These are phyloP conservation scores for Zymoseptoria brevis DNA, from an alignment of 2,329 filamentous ascomycete species.

Conservation along the genomic window DNA sequence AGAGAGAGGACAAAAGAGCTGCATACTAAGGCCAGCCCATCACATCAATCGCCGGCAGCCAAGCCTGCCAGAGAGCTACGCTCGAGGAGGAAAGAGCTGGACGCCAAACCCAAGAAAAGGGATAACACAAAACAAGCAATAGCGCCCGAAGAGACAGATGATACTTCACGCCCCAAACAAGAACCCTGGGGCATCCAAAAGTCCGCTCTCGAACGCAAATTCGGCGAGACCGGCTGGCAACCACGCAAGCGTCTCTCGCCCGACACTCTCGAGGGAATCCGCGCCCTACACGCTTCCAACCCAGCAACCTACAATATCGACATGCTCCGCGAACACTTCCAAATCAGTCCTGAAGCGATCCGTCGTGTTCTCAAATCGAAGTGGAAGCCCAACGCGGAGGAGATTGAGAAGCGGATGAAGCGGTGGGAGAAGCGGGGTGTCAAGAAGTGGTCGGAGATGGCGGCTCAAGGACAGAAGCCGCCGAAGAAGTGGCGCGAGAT, in stretches of 20 bases:
- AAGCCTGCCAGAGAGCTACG: not conserved
- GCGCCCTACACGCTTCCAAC: conserved; percentile 68
- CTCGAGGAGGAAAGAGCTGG: not conserved
- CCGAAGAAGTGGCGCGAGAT: conserved; percentile 45
- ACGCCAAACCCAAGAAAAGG: not conserved
- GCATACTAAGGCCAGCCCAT: not conserved
- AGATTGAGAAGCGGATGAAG: conserved; percentile 35
- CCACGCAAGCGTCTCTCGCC: conserved; percentile 83
- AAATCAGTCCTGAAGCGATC: conserved; percentile 80
- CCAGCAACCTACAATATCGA: conserved; percentile 69
- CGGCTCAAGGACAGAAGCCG: conserved; percentile 48
- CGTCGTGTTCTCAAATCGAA: conserved; percentile 77
- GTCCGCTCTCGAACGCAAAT: conserved; percentile 64
- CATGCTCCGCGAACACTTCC: conserved; percentile 67
- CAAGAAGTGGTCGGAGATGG: conserved; percentile 42
- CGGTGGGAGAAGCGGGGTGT: conserved; percentile 44
- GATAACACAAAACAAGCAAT: not conserved
- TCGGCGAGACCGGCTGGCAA: conserved; percentile 66
- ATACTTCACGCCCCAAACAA: not conserved
- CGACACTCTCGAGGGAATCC: conserved; percentile 83
- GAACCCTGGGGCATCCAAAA: conserved; percentile 72
- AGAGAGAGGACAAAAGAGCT: not conserved
- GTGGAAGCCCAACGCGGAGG: conserved; percentile 53
- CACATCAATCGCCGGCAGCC: not conserved
- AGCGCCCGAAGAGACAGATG: conserved; percentile 2